A percentile compares a stretch with the other conserved stretches of the same genome.
These are phyloP conservation scores for Byssoonygena ceratinophila DNA, from an alignment of 2,329 filamentous ascomycete genomes.

Conservation along the genomic window DNA sequence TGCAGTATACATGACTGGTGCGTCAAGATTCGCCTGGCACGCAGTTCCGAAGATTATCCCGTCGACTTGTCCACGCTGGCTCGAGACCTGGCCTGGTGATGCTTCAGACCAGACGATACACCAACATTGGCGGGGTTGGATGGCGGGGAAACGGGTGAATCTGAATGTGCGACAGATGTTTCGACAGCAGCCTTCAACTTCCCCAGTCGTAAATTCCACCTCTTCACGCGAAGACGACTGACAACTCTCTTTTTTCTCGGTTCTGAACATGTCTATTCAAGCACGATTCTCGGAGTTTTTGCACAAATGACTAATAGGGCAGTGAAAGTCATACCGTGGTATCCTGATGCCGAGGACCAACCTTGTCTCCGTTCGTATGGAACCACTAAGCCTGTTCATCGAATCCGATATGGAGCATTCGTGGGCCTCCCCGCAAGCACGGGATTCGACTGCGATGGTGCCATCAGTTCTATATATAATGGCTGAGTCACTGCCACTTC, in stretches of 20 bases:
- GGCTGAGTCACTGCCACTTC: too few species aligned
- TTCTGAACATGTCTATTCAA: too few species aligned
- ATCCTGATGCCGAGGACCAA: neutral
- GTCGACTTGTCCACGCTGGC: conserved; percentile 63
- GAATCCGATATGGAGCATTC: neutral
- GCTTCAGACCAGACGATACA: conserved; percentile 40
- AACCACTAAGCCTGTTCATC: too few species aligned
- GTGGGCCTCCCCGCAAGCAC: neutral
- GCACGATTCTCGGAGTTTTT: too few species aligned
- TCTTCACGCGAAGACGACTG: conserved; percentile 38
- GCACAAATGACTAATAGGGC: neutral
- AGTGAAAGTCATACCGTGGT: neutral
- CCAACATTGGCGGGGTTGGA: conserved; percentile 77
- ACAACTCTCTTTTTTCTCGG: too few species aligned
- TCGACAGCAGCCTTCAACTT: too few species aligned
- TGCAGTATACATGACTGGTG: conserved; percentile 76
- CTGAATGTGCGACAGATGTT: conserved; percentile 83
- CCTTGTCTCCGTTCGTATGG: neutral
- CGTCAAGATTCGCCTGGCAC: conserved; percentile 85
- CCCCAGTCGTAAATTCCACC: conserved; percentile 42
- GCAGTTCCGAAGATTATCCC: conserved; percentile 79
- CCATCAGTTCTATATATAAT: too few species aligned
- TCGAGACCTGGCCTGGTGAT: conserved; percentile 63
- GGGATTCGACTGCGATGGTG: neutral
- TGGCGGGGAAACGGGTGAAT: conserved; percentile 78